Evolutionary conservation across 306 rosid species (phyloP).

Genomic region (Gynostemma pentaphyllum): DNA sequence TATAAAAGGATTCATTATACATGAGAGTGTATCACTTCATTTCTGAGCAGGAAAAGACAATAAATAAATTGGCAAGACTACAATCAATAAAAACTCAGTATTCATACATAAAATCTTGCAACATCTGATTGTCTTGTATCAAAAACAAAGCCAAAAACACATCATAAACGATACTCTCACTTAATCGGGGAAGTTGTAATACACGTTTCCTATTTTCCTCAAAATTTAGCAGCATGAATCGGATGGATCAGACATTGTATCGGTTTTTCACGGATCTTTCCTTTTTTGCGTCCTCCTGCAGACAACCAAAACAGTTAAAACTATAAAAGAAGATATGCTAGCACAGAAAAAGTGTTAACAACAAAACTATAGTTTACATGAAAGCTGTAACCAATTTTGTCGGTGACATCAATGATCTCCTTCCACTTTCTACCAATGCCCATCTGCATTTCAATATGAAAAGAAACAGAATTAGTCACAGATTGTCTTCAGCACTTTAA

Average conservation of each 20-base stretch:
- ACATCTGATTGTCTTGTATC: not conserved
- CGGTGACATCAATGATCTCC: slow-evolving; percentile 65
- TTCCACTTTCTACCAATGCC: slow-evolving; percentile 96
- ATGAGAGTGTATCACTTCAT: not conserved
- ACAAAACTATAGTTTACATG: slow-evolving; percentile 42
- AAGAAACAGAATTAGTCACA: slow-evolving; percentile 2
- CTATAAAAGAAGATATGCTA: not conserved
- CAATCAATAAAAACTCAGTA: not conserved
- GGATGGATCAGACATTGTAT: slow-evolving; percentile 33
- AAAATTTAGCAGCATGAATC: not conserved
- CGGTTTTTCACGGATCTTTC: slow-evolving; percentile 58
- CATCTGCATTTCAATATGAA: slow-evolving; percentile 42
- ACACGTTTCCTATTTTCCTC: not conserved
- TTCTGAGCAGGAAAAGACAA: not conserved
- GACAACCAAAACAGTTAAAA: slow-evolving; percentile 19
- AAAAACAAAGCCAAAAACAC: not conserved
- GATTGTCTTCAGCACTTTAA: not conserved
- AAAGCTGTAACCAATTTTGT: slow-evolving; percentile 59
- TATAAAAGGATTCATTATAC: not conserved
- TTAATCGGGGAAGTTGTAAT: not conserved
- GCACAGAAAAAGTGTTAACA: not conserved
- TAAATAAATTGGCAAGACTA: not conserved
- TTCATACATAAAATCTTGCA: not conserved
- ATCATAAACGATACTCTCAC: not conserved
- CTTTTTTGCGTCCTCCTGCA: slow-evolving; percentile 76